Base-by-base conservation (phyloP, 441 rosid species). In the Pelargonium citronellum region DNA sequence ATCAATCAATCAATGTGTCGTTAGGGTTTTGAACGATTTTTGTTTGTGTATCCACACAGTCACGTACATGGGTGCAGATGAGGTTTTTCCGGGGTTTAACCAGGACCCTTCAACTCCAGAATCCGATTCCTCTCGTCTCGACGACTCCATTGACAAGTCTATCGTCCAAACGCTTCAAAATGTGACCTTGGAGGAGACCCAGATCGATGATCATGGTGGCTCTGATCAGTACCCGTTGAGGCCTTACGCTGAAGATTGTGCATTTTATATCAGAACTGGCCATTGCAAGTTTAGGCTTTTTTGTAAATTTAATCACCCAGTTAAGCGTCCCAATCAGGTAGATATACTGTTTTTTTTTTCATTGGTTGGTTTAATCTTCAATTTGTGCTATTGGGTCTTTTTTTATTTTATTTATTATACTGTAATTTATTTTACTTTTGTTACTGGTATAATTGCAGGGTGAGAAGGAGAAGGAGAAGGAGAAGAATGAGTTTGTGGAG, bases 291-390 rank as follows among this genome's bases (percentile, higher is more conserved):
- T 69, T 55, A 81, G 77, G 64, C 10, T 12, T 5, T 7, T 12
- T 4, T 80, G 83, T 75, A 80, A 53, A 71, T 80, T 72, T 39
- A 78, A 69, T 47, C 83, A 80, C 69, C 83, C 79, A 24, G 17
- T 41, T 6, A 64, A 19, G 64, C 34, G 68, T 49, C 66, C 8
- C 7, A 55, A 27, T 69, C 69, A 39, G 76, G 80, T 71, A 64
- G 9, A 47, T 1, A 7, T 34, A 4, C 47, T 61, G 44, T 7
- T 51, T 2, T 57, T 61, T 64, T 41, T 10, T 27, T 61, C 16
- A 13, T 67, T 20, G 11, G 17, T 44, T 41, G 37, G 20, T 17
- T 37, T 12, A 2, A 17, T 24, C 22, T 15, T 39, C 39, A 12
- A 22, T 62, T 51, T 15, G 22, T 27, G 37, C 15, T 22, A 37